These are phyloP conservation scores for Dothidotthia symphoricarpi DNA, from an alignment of 2,329 filamentous ascomycete species.

Conservation along the genomic window DNA sequence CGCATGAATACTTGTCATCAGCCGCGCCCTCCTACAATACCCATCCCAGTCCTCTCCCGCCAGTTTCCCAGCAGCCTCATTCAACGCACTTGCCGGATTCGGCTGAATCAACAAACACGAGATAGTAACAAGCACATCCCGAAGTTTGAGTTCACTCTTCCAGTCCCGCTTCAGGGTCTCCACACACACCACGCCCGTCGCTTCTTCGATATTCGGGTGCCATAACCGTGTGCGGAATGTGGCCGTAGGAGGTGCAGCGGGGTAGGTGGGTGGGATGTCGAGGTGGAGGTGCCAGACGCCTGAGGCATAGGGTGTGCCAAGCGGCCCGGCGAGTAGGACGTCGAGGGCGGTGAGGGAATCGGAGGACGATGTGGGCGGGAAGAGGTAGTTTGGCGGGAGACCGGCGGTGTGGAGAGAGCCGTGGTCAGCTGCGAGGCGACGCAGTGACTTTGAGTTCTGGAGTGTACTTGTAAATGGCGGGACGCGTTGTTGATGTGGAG, in stretches of 20 bases:
- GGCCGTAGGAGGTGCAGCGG: slow-evolving; percentile 54
- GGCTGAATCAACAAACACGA: slow-evolving; percentile 63
- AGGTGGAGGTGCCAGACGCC: slow-evolving; percentile 62
- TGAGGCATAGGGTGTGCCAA: slow-evolving; percentile 58
- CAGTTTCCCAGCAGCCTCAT: slow-evolving; percentile 59
- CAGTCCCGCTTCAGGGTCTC: slow-evolving; percentile 65
- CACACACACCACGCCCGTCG: slow-evolving; percentile 62
- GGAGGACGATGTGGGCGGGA: slow-evolving; percentile 44
- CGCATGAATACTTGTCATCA: slow-evolving; percentile 64
- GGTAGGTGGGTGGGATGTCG: slow-evolving; percentile 59
- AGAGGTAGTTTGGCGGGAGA: slow-evolving; percentile 63
- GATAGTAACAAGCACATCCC: slow-evolving; percentile 60
- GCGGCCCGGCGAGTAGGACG: slow-evolving; percentile 58
- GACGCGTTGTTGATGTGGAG: no score
- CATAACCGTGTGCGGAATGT: slow-evolving; percentile 61
- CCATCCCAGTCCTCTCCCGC: slow-evolving; percentile 57
- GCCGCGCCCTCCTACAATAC: slow-evolving; percentile 56
- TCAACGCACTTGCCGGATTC: slow-evolving; percentile 63
- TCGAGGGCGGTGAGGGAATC: slow-evolving; percentile 60
- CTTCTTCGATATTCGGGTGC: slow-evolving; percentile 64
- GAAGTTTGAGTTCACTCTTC: slow-evolving; percentile 57
- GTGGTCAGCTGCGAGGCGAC: slow-evolving; percentile 61
- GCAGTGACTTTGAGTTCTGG: slow-evolving; percentile 52
- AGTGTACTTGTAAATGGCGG: neutral
- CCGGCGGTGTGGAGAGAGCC: slow-evolving; percentile 54